Evolutionary conservation across 2,329 filamentous ascomycete genomes (phyloP).

Genomic region (Penicillium sp.): DNA sequence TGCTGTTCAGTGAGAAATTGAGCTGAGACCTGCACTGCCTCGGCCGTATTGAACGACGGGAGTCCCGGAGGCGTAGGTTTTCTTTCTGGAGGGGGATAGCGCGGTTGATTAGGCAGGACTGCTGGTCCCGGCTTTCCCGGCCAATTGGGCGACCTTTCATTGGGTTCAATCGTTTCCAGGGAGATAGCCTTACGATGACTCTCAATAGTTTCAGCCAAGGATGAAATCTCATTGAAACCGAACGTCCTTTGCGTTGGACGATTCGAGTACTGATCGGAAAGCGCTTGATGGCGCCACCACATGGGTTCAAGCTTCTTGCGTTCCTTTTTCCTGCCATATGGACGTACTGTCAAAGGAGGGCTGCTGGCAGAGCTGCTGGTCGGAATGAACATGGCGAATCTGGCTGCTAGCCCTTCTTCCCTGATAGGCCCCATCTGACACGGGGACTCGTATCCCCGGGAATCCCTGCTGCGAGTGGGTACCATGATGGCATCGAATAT

Average conservation of each 20-base stretch:
- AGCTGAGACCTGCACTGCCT: conserved; percentile 41
- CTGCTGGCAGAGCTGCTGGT: conserved; percentile 15
- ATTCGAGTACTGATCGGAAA: conserved; percentile 19
- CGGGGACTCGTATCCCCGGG: conserved; percentile 12
- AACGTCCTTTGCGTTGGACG: not conserved
- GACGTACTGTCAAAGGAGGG: conserved; percentile 8
- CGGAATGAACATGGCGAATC: conserved; percentile 36
- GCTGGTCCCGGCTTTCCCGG: conserved; percentile 31
- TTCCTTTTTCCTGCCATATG: not conserved
- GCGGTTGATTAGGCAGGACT: conserved; percentile 38
- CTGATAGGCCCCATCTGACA: conserved; percentile 21
- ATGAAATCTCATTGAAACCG: conserved; percentile 1
- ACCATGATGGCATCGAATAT: conserved; percentile 45
- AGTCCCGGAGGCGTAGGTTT: conserved; percentile 49
- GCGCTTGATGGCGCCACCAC: conserved; percentile 28
- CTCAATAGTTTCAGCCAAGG: not conserved
- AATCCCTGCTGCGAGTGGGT: conserved; percentile 33
- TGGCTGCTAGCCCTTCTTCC: conserved; percentile 31
- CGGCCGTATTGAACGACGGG: conserved; percentile 48
- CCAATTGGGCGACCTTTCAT: conserved; percentile 24
- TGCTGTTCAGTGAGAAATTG: conserved; percentile 28
- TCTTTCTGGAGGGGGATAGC: conserved; percentile 44
- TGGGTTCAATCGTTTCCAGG: conserved; percentile 30
- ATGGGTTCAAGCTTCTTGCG: conserved; percentile 13
- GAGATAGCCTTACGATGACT: conserved; percentile 31